Evolutionary conservation across 2,329 filamentous ascomycete species (phyloP), one percentile per base, ranked within the genome.

Genomic region (Aureobasidium namibiae): DNA sequence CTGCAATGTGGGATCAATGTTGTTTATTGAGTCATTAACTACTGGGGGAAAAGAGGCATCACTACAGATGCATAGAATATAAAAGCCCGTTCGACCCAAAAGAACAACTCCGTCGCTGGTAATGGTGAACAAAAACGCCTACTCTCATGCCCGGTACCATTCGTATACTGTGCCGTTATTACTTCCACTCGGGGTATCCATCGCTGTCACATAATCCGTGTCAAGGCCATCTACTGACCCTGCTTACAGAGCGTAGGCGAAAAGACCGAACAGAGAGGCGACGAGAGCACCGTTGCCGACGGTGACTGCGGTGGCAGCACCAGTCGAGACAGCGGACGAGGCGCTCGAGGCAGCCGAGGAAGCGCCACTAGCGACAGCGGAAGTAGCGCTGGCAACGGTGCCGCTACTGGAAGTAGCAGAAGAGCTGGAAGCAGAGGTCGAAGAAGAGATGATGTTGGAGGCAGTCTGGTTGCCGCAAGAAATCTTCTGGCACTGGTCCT

Each of bases 231-330:
- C 18, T 3, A 34, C 29, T 16, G 13, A 16, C 26, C n/a, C 39
- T 24, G 23, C 46, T 66, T 81, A 87, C 70, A 86, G 71, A 62
- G 82, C 74, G 62, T 85, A 69, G 63, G 81, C 82, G 67, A 85
- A 81, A 58, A 81, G 71, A 53, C 79, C 77, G 60, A 82, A 72
- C 63, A 85, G 71, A 66, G 78, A 79, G 61, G 78, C 78, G 50
- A 77, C 79, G 59, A 85, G 69, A 41, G 76, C 67, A 57, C 76
- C 76, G 66, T 76, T 74, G 52, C 71, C 74, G 64, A 76, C 65
- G 64, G 69, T 70, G 63, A 79, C 61, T 60, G 74, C 73, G 29
- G 70, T 70, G 49, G 80, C 81, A 61, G 76, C 79, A 62, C 73
- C 71, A 41, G 68, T 68, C 24, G 68, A 53, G 33, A 56, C 45